A percentile compares a stretch with the other conserved stretches of the same genome.
Conservation (phyloP, 352 stramenopile species). For the Phytopythium boreale region DNA sequence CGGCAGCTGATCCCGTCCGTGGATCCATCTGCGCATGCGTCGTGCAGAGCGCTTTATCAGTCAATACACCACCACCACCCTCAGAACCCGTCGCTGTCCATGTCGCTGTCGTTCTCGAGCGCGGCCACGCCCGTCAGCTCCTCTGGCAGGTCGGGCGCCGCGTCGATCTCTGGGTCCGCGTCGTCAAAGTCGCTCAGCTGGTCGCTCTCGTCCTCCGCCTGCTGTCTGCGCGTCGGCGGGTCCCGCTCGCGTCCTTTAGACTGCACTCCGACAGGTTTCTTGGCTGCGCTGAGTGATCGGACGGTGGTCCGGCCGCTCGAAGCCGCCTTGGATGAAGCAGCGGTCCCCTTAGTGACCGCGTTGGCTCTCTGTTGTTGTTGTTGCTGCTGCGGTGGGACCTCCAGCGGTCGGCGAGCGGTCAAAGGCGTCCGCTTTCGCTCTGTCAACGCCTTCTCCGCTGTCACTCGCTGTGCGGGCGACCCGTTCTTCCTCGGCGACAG, state of each 20-base stretch:
- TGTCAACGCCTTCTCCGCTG: too few species aligned
- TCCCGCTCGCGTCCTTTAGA: neutral
- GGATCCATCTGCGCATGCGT: neutral
- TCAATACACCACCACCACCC: neutral
- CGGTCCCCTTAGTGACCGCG: neutral
- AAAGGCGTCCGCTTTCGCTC: neutral
- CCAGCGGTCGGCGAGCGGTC: neutral
- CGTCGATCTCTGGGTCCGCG: constrained; percentile 52
- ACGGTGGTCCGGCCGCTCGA: neutral
- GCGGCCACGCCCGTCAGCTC: constrained; percentile 28
- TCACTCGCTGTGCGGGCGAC: neutral
- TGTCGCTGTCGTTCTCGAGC: constrained; percentile 15
- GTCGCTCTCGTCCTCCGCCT: neutral
- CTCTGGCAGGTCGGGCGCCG: constrained; percentile 41
- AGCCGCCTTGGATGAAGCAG: neutral
- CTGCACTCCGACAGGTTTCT: neutral
- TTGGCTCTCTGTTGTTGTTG: neutral
- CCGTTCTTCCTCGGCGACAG: constrained; percentile 14
- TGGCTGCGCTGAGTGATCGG: neutral
- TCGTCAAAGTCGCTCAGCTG: constrained; percentile 60
- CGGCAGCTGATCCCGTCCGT: constrained; percentile 49
- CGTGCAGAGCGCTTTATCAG: neutral
- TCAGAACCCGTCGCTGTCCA: constrained; percentile 4
- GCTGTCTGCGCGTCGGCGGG: too few species aligned
- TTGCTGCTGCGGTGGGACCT: neutral